These are phyloP conservation scores for Lactuca sativa DNA, from an alignment of 129 eudicot species.

Conservation along the genomic window DNA sequence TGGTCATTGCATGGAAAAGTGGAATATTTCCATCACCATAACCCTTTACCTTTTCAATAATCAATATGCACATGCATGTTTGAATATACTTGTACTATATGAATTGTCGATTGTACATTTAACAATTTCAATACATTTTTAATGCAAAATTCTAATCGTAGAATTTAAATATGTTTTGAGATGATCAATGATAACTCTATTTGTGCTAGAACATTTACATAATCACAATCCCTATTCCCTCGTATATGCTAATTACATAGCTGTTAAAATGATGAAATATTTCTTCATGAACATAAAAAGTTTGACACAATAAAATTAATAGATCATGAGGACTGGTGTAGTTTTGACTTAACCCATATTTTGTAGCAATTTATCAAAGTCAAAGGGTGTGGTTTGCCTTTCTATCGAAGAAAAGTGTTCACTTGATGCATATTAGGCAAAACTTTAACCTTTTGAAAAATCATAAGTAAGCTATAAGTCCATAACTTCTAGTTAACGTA, in stretches of 20 bases:
- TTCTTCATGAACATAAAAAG: too few relatives aligned
- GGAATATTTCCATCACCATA: conserved; percentile 13
- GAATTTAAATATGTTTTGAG: neutral
- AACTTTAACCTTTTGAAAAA: conserved; percentile 10
- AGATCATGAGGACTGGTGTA: neutral
- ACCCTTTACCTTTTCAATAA: conserved; percentile 20
- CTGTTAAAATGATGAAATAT: too few relatives aligned
- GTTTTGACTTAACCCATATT: neutral
- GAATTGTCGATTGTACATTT: conserved; percentile 17
- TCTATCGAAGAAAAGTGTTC: conserved; percentile 11
- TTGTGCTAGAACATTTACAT: neutral
- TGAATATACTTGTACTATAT: neutral
- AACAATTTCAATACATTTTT: conserved; percentile 13
- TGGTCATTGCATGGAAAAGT: conserved; percentile 18
- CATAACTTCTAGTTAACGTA: conserved; percentile 24
- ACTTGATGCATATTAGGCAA: conserved; percentile 9
- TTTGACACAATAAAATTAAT: neutral
- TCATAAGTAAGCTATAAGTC: conserved; percentile 18
- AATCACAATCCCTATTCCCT: neutral
- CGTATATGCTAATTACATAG: too few relatives aligned
- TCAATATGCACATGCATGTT: conserved; percentile 24
- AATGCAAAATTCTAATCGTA: neutral
- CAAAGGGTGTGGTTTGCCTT: conserved; percentile 17
- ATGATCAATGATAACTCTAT: neutral
- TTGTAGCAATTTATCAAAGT: conserved; percentile 19